Evolutionary conservation across 202 grass and related monocot genomes (phyloP), one percentile per base, ranked within the genome.

Genomic region (Digitaria exilis): DNA sequence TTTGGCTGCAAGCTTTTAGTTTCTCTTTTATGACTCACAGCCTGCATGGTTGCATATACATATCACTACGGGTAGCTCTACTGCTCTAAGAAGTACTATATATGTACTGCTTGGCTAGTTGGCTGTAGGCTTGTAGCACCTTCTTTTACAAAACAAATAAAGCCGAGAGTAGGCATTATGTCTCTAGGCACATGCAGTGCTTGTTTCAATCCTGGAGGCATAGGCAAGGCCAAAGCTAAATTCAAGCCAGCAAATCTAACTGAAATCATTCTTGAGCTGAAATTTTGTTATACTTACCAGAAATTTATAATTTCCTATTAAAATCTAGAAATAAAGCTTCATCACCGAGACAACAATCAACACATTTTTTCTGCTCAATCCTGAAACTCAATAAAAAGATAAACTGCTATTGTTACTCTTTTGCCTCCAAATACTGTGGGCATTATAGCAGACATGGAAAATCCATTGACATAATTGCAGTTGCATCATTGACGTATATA

Each of bases 1-100:
- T 83, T 90, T 90, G 77, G 74, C 83, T 79, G 60, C 58, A 69
- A 74, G 51, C 84, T 75, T 57, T 73, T 54, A 65, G 31, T 76
- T 88, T 75, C 62, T 48, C 78, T 74, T 77, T 75, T 71, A 66
- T 61, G 51, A 32, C 41, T 72, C 63, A 41, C 2, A 41, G 83
- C 18, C 48, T 51, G 87, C 77, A 63, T 30, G 44, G 26, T 58
- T 78, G 83, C 48, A 78, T 68, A 63, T 42, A 39, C 6, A 68
- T 74, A 54, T 17, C 57, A 65, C 46, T 65, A 73, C 57, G 26
- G n/a, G n/a, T n/a, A n/a, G 25, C 24, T 66, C 34, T 65, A 55
- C 16, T 51, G 19, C 43, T 35, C 29, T 39, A 56, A n/a, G n/a
- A n/a, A n/a, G n/a, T n/a, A n/a, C 7, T 39, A 39, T 35, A 9